phyloP scores from a whole-genome alignment of 345 rosid genomes.

The Lepidium sativum region DNA sequence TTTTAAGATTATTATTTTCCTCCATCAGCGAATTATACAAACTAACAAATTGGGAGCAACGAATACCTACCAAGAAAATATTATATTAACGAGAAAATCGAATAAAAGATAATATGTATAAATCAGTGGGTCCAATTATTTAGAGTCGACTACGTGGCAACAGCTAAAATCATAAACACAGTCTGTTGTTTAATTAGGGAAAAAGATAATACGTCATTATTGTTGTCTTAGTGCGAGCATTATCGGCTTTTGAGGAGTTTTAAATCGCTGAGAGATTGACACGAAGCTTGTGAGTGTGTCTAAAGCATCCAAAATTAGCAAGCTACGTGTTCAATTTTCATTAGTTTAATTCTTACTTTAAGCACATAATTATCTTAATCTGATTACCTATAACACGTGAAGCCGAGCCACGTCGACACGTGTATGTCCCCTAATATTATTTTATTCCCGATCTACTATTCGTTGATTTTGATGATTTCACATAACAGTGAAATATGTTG shows the following conservation, averaged over 20 bases:
- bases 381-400: slow-evolving; percentile 24
- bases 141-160: slow-evolving; percentile 13
- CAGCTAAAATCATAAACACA: slow-evolving; percentile 6
- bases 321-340: slow-evolving; percentile 12
- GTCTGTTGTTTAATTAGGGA: slow-evolving; percentile 9
- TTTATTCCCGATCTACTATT: slow-evolving; percentile 21
- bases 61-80: neutral
- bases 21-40: neutral
- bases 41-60: neutral
- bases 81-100: neutral
- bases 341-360: neutral
- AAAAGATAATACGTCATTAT: slow-evolving; percentile 16
- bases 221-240: slow-evolving; percentile 23
- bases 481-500: slow-evolving; percentile 13
- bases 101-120: neutral
- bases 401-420: slow-evolving; percentile 7
- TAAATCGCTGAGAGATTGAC: slow-evolving; percentile 15
- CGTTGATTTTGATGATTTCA: slow-evolving; percentile 22
- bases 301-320: slow-evolving; percentile 20
- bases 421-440: slow-evolving; percentile 7
- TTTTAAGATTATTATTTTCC: neutral
- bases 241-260: slow-evolving; percentile 26
- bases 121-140: neutral
- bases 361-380: neutral
- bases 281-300: slow-evolving; percentile 28